Percentiles rank a stretch among this genome's conserved stretches.
phyloP scores from a whole-genome alignment of 441 rosid genomes.

The Populus hybrid region DNA sequence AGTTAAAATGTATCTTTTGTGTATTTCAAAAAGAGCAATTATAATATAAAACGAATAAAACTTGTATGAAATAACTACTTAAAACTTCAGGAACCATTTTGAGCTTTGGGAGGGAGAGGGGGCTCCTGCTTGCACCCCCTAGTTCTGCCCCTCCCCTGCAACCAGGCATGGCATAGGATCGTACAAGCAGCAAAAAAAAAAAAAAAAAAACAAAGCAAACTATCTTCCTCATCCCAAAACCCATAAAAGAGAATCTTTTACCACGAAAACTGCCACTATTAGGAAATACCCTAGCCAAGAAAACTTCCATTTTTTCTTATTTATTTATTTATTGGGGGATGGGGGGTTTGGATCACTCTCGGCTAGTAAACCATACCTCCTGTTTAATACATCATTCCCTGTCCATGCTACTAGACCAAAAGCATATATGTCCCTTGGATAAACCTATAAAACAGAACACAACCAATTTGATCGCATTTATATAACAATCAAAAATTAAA shows the following conservation, averaged over 20 bases:
- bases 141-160: background rate
- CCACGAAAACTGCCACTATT: background rate
- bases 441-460: slow-evolving; percentile 46
- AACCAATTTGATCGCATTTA: background rate
- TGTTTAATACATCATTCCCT: slow-evolving; percentile 83
- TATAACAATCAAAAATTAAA: background rate
- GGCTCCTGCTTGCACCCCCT: background rate
- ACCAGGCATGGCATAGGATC: too few relatives aligned
- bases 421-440: slow-evolving; percentile 84
- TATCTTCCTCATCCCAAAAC: background rate
- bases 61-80: background rate
- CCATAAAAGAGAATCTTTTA: background rate
- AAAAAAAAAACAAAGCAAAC: background rate
- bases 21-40: background rate
- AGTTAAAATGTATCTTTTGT: too few relatives aligned
- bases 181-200: too few relatives aligned
- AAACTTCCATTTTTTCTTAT: background rate
- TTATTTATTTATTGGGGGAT: background rate
- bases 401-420: slow-evolving; percentile 95
- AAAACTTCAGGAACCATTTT: background rate
- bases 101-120: too few relatives aligned
- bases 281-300: background rate
- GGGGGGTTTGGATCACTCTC: background rate
- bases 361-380: slow-evolving; percentile 44
- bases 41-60: too few relatives aligned